These are phyloP conservation scores for Colletotrichum simmondsii DNA, from an alignment of 2,329 filamentous ascomycete species.

Conservation along the genomic window DNA sequence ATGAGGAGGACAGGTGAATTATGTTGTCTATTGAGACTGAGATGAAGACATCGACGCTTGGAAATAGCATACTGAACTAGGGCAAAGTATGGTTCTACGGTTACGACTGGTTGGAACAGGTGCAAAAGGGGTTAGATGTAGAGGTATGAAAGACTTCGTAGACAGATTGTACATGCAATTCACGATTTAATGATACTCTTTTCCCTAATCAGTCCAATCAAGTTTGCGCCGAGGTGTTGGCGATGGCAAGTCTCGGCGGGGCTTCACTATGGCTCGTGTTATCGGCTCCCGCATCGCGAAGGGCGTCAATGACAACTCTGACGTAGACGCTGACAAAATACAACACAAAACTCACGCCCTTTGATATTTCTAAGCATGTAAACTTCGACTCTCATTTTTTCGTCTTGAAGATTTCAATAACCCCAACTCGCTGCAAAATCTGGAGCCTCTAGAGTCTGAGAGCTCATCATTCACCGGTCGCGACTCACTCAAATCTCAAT, in stretches of 20 bases:
- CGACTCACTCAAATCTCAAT: not conserved
- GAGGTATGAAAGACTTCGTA: not conserved
- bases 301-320: slow-evolving; percentile 22
- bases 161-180: not conserved
- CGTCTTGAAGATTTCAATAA: not conserved
- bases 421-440: not conserved
- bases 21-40: not conserved
- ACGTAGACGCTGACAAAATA: slow-evolving; percentile 4
- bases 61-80: not conserved
- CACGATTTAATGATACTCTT: not conserved
- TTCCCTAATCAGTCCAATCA: not conserved
- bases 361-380: not conserved
- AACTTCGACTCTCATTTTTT: no score
- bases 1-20: slow-evolving; percentile 37
- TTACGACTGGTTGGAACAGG: not conserved
- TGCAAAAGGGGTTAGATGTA: not conserved
- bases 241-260: not conserved
- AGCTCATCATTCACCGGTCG: no score
- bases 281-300: not conserved
- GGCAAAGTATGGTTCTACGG: not conserved
- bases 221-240: not conserved
- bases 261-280: not conserved
- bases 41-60: not conserved
- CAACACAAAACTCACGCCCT: not conserved
- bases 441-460: not conserved